A percentile compares a stretch with the other conserved stretches of the same genome.
phyloP scores from a whole-genome alignment of 208 protist genomes.

The Angomonas deanei region DNA sequence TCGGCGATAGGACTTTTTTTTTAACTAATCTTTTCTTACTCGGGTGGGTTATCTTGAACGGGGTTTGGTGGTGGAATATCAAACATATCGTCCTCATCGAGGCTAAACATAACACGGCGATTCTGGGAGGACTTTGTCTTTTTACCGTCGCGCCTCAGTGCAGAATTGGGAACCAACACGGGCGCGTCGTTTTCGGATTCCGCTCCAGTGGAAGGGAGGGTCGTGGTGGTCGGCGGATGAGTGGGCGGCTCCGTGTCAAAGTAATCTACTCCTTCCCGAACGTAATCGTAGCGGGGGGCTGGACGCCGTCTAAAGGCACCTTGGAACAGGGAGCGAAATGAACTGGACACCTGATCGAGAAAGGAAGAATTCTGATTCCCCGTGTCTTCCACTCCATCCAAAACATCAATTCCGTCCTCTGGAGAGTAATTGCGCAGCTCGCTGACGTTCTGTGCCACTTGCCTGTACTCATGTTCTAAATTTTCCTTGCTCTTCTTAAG shows the following conservation, averaged over 20 bases:
- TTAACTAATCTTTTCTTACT: too few species aligned
- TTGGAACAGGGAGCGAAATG: neutral
- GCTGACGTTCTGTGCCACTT: neutral
- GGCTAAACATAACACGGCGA: conserved; percentile 1
- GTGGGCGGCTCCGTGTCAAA: neutral
- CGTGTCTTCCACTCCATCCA: neutral
- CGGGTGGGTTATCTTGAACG: too few species aligned
- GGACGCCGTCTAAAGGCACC: neutral
- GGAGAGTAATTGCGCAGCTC: neutral
- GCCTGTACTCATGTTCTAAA: neutral
- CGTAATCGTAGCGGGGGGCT: neutral
- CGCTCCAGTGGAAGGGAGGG: neutral
- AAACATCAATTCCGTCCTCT: neutral
- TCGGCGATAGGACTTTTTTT: too few species aligned
- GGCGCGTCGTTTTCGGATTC: neutral
- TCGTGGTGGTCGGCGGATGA: neutral
- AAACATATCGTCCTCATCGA: conserved; percentile 12
- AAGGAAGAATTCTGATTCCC: neutral
- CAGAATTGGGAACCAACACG: neutral
- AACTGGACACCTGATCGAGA: too few species aligned
- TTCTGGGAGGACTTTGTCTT: neutral
- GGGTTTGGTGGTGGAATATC: too few species aligned
- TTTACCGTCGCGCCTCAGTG: neutral
- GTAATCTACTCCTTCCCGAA: neutral
- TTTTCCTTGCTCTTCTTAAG: neutral